Evolutionary conservation across 2,329 filamentous ascomycete genomes (phyloP).

Genomic region (Apiospora saccharicola): DNA sequence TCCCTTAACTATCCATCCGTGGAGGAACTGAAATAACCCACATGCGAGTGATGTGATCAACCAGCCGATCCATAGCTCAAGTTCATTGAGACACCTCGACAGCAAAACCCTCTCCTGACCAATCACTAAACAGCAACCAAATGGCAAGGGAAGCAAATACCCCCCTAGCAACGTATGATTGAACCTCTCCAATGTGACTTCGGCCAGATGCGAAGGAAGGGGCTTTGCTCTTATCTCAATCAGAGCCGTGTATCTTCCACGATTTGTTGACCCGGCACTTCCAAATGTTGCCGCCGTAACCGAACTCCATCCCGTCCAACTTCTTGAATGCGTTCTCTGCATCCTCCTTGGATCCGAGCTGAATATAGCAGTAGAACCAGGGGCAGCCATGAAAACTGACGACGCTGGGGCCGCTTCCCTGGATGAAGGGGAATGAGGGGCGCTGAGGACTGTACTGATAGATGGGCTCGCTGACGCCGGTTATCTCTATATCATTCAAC

Average conservation of each 20-base stretch:
- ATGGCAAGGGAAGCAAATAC: not conserved
- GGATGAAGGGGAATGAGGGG: not conserved
- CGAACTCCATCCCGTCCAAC: not conserved
- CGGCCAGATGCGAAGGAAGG: not conserved
- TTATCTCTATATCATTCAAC: not conserved
- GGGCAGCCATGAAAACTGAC: not conserved
- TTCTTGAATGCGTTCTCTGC: not conserved
- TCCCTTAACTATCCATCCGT: not conserved
- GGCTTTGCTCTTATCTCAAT: not conserved
- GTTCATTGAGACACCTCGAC: no score
- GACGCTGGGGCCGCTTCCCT: no score
- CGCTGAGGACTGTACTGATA: not conserved
- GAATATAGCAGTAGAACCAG: conserved; percentile 17
- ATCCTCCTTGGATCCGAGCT: not conserved
- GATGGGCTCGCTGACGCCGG: conserved; percentile 6
- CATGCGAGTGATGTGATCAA: no score
- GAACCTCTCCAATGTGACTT: not conserved
- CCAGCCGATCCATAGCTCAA: not conserved
- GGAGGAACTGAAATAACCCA: not conserved
- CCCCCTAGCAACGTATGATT: not conserved
- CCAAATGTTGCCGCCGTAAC: not conserved
- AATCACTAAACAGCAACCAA: not conserved
- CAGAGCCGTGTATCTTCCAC: not conserved
- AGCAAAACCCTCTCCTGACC: not conserved
- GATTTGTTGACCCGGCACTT: not conserved